phyloP scores from a whole-genome alignment of 179 eudicot species.

The Gypsophila paniculata region DNA sequence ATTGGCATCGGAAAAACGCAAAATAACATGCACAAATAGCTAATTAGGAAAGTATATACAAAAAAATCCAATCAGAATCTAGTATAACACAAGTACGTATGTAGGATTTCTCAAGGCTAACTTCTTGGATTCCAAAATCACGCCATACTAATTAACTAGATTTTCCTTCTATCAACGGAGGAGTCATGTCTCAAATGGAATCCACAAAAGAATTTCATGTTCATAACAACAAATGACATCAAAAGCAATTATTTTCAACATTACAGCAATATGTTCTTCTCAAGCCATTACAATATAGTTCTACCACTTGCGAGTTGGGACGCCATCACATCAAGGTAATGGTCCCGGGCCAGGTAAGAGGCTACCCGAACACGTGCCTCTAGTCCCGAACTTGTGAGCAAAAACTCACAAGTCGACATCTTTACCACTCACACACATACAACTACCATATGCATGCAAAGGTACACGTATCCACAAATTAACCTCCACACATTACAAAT shows the following conservation, averaged over 20 bases:
- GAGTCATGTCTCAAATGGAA: background rate
- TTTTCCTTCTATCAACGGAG: background rate
- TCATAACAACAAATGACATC: too few relatives aligned
- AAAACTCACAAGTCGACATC: background rate
- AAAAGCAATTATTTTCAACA: background rate
- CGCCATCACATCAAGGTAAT: background rate
- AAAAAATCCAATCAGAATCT: background rate
- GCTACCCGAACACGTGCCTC: background rate
- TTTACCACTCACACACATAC: background rate
- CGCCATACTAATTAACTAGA: background rate
- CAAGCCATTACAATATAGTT: background rate
- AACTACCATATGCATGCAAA: background rate
- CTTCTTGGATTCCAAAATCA: background rate
- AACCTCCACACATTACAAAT: background rate
- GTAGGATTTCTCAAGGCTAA: too few relatives aligned
- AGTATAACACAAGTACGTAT: background rate
- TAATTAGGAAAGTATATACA: background rate
- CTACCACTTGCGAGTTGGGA: background rate
- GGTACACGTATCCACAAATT: background rate
- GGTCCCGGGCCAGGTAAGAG: background rate
- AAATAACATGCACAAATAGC: background rate
- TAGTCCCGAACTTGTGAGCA: background rate
- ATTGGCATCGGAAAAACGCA: background rate
- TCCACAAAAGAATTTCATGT: background rate
- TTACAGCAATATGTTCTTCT: too few relatives aligned